These are phyloP conservation scores for Ceratobasidium sp. DNA, from an alignment of 1,284 basidiomycete genomes.

Conservation along the genomic window DNA sequence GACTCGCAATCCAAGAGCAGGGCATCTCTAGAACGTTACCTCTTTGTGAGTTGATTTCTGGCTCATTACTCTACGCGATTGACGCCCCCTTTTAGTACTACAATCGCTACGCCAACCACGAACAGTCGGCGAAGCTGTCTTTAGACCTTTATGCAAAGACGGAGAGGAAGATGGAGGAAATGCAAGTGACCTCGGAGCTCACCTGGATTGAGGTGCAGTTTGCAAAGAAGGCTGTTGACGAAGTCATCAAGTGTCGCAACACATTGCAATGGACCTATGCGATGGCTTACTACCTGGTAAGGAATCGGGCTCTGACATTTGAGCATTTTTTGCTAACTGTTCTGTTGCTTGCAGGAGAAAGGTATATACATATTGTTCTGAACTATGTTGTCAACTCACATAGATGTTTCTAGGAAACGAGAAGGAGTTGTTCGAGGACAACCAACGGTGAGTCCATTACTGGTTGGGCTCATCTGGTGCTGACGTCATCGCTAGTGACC, in stretches of 20 bases:
- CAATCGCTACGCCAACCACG: slow-evolving; percentile 98
- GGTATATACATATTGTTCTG: slow-evolving; percentile 44
- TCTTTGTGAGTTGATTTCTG: slow-evolving; percentile 79
- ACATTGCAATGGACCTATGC: slow-evolving; percentile 99
- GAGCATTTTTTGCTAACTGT: neutral
- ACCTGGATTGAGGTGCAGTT: slow-evolving; percentile 99
- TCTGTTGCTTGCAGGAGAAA: slow-evolving; percentile 27
- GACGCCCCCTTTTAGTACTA: slow-evolving; percentile 77
- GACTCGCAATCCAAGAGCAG: slow-evolving; percentile 91
- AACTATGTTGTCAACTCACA: slow-evolving; percentile 45
- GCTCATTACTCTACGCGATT: slow-evolving; percentile 22
- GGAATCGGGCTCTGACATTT: neutral
- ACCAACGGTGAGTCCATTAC: slow-evolving; percentile 76
- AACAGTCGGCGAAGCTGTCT: slow-evolving; percentile 96
- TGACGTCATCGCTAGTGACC: slow-evolving; percentile 70
- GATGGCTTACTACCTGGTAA: slow-evolving; percentile 93
- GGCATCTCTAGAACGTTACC: slow-evolving; percentile 92
- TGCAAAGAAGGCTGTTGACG: slow-evolving; percentile 96
- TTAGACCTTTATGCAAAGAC: slow-evolving; percentile 93
- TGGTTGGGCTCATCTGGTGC: slow-evolving; percentile 7
- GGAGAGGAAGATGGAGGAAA: slow-evolving; percentile 99
- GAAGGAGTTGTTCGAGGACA: slow-evolving; percentile 98
- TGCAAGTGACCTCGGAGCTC: slow-evolving; percentile 91
- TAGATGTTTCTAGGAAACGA: slow-evolving; percentile 75
- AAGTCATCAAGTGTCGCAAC: slow-evolving; percentile 89